A percentile compares a stretch with the other conserved stretches of the same genome.
Conservation (phyloP, 192 early-diverging fungal species). For the Entomortierella beljakovae region DNA sequence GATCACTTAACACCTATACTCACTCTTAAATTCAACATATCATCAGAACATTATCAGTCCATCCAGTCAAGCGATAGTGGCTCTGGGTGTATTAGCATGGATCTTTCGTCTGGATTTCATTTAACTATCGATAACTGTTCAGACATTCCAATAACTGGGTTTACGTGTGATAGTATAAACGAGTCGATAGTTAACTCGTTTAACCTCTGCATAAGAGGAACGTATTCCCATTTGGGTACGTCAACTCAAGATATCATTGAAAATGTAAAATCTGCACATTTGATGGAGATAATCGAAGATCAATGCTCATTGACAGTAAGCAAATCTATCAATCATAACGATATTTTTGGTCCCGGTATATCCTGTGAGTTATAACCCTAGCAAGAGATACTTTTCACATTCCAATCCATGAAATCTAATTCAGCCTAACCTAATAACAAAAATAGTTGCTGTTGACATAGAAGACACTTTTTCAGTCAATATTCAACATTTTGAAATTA, state of each 20-base stretch:
- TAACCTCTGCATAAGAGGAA: too few species aligned
- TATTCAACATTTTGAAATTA: conserved; percentile 6
- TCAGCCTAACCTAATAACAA: too few species aligned
- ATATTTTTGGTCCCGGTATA: background rate
- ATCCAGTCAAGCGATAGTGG: background rate
- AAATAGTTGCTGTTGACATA: too few species aligned
- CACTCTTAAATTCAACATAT: background rate
- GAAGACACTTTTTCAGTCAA: too few species aligned
- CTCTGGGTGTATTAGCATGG: background rate
- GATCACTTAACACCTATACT: background rate
- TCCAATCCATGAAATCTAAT: too few species aligned
- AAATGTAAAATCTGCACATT: background rate
- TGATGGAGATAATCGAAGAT: conserved; percentile 6
- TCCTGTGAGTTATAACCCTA: background rate
- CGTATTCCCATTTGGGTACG: too few species aligned
- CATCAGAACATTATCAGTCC: background rate
- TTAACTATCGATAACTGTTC: too few species aligned
- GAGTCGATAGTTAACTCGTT: too few species aligned
- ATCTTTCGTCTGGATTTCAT: background rate
- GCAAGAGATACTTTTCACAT: too few species aligned
- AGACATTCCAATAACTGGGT: too few species aligned
- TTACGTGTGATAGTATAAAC: too few species aligned
- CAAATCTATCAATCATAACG: background rate
- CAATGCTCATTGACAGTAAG: background rate
- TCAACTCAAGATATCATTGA: background rate